Base-by-base conservation (phyloP, 805 yeast genomes). In the Scheffersomyces lignosus region DNA sequence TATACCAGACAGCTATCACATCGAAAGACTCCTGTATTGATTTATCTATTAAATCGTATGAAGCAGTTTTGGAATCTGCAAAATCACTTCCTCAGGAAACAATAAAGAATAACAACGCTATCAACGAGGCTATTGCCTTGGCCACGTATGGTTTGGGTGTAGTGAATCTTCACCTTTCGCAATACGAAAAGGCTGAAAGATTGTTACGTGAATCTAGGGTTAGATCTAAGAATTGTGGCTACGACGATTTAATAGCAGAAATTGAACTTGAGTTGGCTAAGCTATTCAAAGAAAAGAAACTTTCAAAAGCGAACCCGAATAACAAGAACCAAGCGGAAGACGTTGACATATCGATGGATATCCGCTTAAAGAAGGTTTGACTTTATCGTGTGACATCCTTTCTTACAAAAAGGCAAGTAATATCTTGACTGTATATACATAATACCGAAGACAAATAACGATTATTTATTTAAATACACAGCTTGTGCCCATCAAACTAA, bases 71-170 rank as follows among this genome's bases (percentile, higher is more conserved):
- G 15, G 54, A 44, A 29, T 59, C 52, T 22, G 54, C 66, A n/a
- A 64, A 58, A 36, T 43, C 52, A 10, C 44, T 67, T 29, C 61
- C 68, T 16, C 47, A 44, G 33, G 58, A 60, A 13, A 40, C 49
- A 13, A 44, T 49, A 18, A 36, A 40, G n/a, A 37, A 42, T 18
- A 51, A 55, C 30, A 27, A 28, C n/a, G 28, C 36, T 4, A 61
- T 83, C 9, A 73, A 77, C 22, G 87, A 85, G 44, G 78, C 85
- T 1, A 79, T 84, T 28, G 93, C 95, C 0, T 68, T 90, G 55
- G 80, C 96, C 0, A 79, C 88, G 0, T 90, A 85, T 54, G 95
- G 96, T 0, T 67, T 87, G 27, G 98, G 96, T 2, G 95, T 89
- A 4, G 72, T 87, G 8, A 72, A 77, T 29, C 60, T 83, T n/a